phyloP scores from a whole-genome alignment of 345 rosid species.

The Brassica cretica region DNA sequence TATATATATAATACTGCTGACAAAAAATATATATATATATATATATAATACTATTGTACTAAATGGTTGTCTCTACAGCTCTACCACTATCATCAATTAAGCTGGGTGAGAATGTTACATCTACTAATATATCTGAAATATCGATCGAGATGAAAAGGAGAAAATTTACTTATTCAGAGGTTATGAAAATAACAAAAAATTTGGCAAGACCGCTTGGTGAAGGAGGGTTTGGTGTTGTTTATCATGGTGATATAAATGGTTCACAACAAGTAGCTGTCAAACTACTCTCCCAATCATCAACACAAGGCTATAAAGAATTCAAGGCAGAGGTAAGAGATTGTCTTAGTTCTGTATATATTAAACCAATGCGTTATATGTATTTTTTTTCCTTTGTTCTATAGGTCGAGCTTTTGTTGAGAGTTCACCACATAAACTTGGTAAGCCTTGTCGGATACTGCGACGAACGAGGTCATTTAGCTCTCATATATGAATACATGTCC shows the following conservation, averaged over 20 bases:
- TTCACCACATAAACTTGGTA: constrained; percentile 48
- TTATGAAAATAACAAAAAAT: constrained; percentile 43
- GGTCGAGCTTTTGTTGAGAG: constrained; percentile 44
- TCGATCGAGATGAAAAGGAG: constrained; percentile 18
- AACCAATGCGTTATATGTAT: not conserved
- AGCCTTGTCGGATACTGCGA: constrained; percentile 44
- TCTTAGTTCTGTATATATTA: not conserved
- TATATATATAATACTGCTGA: not conserved
- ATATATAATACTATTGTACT: not conserved
- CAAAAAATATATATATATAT: not conserved
- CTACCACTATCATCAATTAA: not conserved
- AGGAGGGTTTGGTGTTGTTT: constrained; percentile 64
- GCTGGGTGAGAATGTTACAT: not conserved
- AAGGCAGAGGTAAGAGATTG: constrained; percentile 24
- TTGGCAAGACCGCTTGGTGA: constrained; percentile 44
- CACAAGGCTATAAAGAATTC: constrained; percentile 31
- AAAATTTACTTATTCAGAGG: constrained; percentile 37
- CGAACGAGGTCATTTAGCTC: constrained; percentile 37
- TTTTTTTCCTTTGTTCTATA: not conserved
- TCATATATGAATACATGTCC: constrained; percentile 49
- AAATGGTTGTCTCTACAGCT: not conserved
- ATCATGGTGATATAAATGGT: constrained; percentile 38
- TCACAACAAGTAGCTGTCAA: constrained; percentile 30
- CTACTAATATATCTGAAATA: not conserved
- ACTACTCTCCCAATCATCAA: constrained; percentile 24